A percentile compares a stretch with the other conserved stretches of the same genome.
Evolutionary conservation across 1,284 basidiomycete genomes (phyloP).

Genomic region (Coriolopsis trogii): DNA sequence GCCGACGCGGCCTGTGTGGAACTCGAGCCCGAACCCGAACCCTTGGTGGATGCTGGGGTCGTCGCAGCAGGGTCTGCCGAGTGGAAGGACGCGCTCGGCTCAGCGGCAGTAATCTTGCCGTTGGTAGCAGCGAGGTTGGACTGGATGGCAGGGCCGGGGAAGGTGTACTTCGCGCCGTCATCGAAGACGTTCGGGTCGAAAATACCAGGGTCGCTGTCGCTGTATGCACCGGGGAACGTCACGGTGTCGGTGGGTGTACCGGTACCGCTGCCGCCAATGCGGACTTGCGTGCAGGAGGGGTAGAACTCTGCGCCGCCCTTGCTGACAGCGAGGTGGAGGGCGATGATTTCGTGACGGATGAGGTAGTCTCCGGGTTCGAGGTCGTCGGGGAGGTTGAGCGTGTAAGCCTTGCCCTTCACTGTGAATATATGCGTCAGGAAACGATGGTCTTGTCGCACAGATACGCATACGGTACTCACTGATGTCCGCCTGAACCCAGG

Average conservation of each 20-base stretch:
- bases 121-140: conserved; percentile 31
- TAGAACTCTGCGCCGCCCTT: conserved; percentile 73
- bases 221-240: conserved; percentile 66
- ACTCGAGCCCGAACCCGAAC: conserved; percentile 15
- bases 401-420: conserved; percentile 45
- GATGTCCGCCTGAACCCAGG: conserved; percentile 46
- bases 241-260: conserved; percentile 51
- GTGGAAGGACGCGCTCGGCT: conserved; percentile 18
- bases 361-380: conserved; percentile 68
- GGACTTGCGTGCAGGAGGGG: conserved; percentile 67
- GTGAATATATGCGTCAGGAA: no score
- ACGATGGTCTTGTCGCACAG: no score
- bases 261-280: conserved; percentile 52
- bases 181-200: conserved; percentile 44
- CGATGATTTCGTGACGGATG: conserved; percentile 75
- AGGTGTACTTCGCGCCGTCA: conserved; percentile 35
- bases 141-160: conserved; percentile 44
- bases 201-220: conserved; percentile 66
- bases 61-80: conserved; percentile 18
- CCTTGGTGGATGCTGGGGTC: conserved; percentile 10
- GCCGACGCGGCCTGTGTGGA: conserved; percentile 16
- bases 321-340: conserved; percentile 59
- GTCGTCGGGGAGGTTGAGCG: conserved; percentile 54
- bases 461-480: conserved; percentile 42
- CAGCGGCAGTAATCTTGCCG: conserved; percentile 19